Evolutionary conservation across 2,329 filamentous ascomycete species (phyloP).

Genomic region (Sporothrix brunneoviolacea): DNA sequence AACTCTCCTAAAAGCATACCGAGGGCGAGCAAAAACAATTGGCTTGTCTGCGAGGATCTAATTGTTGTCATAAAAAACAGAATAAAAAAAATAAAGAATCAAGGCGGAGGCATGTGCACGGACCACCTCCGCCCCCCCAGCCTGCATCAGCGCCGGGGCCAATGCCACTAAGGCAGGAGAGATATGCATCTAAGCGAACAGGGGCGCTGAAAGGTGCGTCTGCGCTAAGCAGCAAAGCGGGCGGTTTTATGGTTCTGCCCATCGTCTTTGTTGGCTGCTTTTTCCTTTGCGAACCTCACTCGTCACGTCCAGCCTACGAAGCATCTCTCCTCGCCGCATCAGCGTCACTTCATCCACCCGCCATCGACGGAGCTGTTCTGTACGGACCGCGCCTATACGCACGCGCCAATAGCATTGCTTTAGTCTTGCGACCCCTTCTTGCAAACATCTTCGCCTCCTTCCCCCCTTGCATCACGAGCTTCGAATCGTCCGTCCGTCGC

Average conservation of each 20-base stretch:
- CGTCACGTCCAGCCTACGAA: neutral
- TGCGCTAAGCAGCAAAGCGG: conserved; percentile 1
- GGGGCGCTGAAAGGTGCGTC: neutral
- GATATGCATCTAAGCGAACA: neutral
- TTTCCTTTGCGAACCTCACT: conserved; percentile 6
- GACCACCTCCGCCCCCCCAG: neutral
- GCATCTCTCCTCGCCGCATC: neutral
- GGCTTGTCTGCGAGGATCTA: no score
- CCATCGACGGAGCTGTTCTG: no score
- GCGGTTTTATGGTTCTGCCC: neutral
- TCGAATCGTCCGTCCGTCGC: no score
- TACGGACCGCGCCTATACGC: no score
- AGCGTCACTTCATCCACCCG: neutral
- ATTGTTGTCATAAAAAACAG: no score
- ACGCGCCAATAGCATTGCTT: no score
- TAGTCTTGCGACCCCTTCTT: no score
- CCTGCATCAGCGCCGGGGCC: no score
- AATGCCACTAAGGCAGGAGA: neutral
- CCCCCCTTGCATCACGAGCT: neutral
- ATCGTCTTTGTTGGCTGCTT: conserved; percentile 11
- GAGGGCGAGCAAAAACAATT: neutral
- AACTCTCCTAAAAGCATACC: neutral
- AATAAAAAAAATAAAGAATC: neutral
- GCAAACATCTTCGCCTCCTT: no score
- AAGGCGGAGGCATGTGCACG: conserved; percentile 1